Conservation (phyloP, 2,329 filamentous ascomycete species). For the Cladosporium sp. region DNA sequence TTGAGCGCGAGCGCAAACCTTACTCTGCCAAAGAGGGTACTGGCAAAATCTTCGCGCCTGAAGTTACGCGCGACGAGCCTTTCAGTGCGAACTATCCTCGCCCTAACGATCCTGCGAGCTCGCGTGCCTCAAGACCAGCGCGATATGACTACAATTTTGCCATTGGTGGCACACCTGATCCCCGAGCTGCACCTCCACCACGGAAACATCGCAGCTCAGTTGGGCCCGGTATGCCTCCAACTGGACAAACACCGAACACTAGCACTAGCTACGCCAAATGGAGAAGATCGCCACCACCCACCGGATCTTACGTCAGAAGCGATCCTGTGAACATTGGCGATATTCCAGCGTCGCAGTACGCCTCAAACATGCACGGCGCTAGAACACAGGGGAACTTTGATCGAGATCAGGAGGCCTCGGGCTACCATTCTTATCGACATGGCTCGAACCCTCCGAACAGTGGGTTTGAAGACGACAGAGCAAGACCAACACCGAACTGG, state of each 20-base stretch:
- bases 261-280: constrained; percentile 25
- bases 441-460: neutral
- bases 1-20: constrained; percentile 67
- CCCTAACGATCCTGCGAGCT: neutral
- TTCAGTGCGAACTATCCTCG: constrained; percentile 11
- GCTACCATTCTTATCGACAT: constrained; percentile 20
- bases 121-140: neutral
- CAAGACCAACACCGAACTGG: constrained; percentile 23
- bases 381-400: constrained; percentile 21
- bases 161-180: neutral
- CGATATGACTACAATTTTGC: neutral
- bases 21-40: constrained; percentile 61
- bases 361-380: constrained; percentile 29
- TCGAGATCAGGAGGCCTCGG: constrained; percentile 17
- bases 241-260: constrained; percentile 17
- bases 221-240: constrained; percentile 22
- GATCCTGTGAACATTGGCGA: constrained; percentile 29
- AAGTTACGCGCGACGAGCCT: constrained; percentile 9
- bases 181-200: constrained; percentile 21
- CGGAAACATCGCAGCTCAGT: constrained; percentile 26
- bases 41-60: constrained; percentile 54
- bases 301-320: constrained; percentile 27
- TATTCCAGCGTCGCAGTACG: constrained; percentile 29
- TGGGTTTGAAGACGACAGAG: constrained; percentile 23
- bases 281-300: constrained; percentile 28